A percentile compares a stretch with the other conserved stretches of the same genome.
Conservation (phyloP, 2,329 filamentous ascomycete species). For the Colletotrichum graminicola region DNA sequence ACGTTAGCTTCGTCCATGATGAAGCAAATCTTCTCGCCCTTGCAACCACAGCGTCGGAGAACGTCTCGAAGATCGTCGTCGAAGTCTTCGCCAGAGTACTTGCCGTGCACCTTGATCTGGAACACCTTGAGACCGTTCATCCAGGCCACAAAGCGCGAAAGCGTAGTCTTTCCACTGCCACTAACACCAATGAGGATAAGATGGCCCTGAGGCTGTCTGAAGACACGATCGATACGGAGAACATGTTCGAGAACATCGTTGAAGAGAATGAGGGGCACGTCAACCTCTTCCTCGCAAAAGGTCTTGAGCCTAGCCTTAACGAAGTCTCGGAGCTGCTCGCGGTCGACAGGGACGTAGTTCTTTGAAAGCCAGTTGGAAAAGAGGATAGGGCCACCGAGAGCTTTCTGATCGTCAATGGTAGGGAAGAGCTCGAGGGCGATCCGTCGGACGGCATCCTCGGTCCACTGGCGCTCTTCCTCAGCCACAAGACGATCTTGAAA, state of each 20-base stretch:
- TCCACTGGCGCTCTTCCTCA: slow-evolving; percentile 96
- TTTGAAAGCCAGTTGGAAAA: slow-evolving; percentile 99
- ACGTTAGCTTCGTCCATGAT: slow-evolving; percentile 99
- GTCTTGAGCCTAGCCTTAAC: slow-evolving; percentile 97
- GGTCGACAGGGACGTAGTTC: slow-evolving; percentile 96
- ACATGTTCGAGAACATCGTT: slow-evolving; percentile 99
- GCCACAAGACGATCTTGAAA: slow-evolving; percentile 98
- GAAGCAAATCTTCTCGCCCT: slow-evolving; percentile 99
- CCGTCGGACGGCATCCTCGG: slow-evolving; percentile 85
- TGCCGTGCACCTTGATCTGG: slow-evolving; percentile 99
- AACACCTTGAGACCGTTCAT: slow-evolving; percentile 99
- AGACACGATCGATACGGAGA: slow-evolving; percentile 96
- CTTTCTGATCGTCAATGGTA: slow-evolving; percentile 90
- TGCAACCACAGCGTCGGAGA: slow-evolving; percentile 92
- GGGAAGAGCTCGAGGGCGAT: slow-evolving; percentile 95
- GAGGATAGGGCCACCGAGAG: slow-evolving; percentile 91
- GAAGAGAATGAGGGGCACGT: slow-evolving; percentile 98
- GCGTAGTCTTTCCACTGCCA: slow-evolving; percentile 96
- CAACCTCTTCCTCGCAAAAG: slow-evolving; percentile 99
- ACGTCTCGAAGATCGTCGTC: slow-evolving; percentile 97
- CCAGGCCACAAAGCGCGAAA: slow-evolving; percentile 98
- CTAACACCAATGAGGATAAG: slow-evolving; percentile 98
- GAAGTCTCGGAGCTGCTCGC: slow-evolving; percentile 94
- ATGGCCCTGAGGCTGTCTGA: slow-evolving; percentile 97
- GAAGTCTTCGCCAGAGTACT: slow-evolving; percentile 98